These are phyloP conservation scores for Leishmania aethiopica DNA, from an alignment of 208 protist species.

Conservation along the genomic window DNA sequence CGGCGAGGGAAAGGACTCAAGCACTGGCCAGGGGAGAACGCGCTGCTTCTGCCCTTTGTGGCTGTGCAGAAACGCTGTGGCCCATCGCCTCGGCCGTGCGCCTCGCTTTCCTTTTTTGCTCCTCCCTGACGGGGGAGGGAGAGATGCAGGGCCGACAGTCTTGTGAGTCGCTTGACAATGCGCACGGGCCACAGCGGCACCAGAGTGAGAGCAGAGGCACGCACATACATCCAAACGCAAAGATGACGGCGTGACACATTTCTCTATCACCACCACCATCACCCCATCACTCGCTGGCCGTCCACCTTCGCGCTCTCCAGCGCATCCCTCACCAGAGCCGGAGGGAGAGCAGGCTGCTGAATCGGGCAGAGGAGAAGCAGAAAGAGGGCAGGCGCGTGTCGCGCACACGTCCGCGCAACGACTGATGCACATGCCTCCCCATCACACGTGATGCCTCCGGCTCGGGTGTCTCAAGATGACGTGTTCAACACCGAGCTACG, in stretches of 20 bases:
- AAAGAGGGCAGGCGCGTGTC: not conserved
- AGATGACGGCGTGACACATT: too few relatives aligned
- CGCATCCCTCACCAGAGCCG: too few relatives aligned
- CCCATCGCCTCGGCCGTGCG: not conserved
- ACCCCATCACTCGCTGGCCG: too few relatives aligned
- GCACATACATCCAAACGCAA: not conserved
- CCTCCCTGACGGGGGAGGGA: not conserved
- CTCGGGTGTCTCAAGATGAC: not conserved
- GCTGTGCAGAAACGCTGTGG: not conserved
- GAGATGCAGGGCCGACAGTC: not conserved
- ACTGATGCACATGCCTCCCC: too few relatives aligned
- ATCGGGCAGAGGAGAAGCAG: not conserved
- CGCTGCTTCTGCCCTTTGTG: not conserved
- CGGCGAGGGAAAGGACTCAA: not conserved
- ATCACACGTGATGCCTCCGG: not conserved
- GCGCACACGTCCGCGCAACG: not conserved
- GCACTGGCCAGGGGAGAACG: not conserved
- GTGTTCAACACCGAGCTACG: constrained; percentile 18
- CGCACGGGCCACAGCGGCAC: not conserved
- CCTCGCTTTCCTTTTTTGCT: not conserved
- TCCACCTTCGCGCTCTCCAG: too few relatives aligned
- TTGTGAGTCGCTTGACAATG: not conserved
- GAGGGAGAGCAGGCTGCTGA: too few relatives aligned
- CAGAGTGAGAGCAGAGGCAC: not conserved
- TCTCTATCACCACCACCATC: too few relatives aligned